Conservation (phyloP, 805 yeast genomes). For the Komagataella pseudopastoris region DNA sequence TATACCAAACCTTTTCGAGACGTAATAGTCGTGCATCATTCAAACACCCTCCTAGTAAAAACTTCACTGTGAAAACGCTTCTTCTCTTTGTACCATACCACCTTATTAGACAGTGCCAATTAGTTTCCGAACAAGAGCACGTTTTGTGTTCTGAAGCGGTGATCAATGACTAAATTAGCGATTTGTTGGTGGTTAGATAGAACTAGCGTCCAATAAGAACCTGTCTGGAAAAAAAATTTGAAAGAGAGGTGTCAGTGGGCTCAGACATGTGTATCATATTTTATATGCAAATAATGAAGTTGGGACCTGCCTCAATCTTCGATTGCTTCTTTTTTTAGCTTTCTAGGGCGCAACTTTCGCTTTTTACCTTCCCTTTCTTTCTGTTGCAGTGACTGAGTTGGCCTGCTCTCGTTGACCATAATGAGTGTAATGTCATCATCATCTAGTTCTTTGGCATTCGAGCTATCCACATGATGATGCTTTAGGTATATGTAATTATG, state of each 20-base stretch:
- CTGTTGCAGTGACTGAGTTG: background rate
- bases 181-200: slow-evolving; percentile 26
- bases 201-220: slow-evolving; percentile 27
- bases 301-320: background rate
- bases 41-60: background rate
- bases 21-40: background rate
- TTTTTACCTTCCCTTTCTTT: background rate
- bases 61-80: background rate
- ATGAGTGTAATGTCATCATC: background rate
- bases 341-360: background rate
- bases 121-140: background rate
- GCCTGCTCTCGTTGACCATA: background rate
- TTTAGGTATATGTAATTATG: slow-evolving; percentile 29
- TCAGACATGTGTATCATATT: slow-evolving; percentile 17
- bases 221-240: slow-evolving; percentile 29
- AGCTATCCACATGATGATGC: slow-evolving; percentile 9
- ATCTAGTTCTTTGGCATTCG: background rate
- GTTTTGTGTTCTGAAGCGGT: background rate
- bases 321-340: background rate
- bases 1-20: background rate
- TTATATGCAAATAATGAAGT: background rate
- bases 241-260: slow-evolving; percentile 41
- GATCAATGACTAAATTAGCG: background rate
- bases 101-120: slow-evolving; percentile 2
- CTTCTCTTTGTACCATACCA: slow-evolving; percentile 2